Evolutionary conservation across 164 flowering plant genomes (phyloP).

Genomic region (Nelumbo lutea): DNA sequence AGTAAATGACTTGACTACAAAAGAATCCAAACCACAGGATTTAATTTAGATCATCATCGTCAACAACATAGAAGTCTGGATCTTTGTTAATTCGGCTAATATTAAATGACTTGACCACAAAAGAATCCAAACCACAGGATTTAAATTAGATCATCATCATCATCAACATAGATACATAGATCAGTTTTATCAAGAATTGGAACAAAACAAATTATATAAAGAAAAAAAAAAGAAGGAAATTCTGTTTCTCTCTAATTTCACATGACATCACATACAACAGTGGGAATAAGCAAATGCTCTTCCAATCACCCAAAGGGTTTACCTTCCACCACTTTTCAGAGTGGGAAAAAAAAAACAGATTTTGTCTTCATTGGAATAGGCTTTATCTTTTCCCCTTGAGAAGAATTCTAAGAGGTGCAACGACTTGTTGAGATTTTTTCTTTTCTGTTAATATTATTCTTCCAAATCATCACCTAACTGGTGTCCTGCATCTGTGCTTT

Average conservation of each 20-base stretch:
- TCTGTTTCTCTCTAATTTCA: neutral
- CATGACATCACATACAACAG: neutral
- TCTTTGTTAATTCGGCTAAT: no score
- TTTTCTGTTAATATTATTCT: neutral
- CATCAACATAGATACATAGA: no score
- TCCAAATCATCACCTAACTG: neutral
- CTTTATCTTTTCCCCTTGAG: neutral
- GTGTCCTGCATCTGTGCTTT: conserved; percentile 27
- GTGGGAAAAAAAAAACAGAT: neutral
- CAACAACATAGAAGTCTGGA: no score
- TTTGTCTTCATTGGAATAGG: neutral
- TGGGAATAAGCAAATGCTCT: neutral
- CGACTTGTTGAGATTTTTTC: neutral
- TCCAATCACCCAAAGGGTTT: neutral
- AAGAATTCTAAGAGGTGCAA: neutral
- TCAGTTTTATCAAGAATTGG: neutral
- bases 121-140: no score
- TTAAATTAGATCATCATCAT: no score
- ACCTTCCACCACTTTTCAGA: neutral
- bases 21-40: no score
- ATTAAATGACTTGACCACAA: no score
- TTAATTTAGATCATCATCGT: no score
- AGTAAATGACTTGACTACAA: no score
- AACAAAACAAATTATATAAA: neutral
- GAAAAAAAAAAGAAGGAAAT: neutral